phyloP scores from a whole-genome alignment of 345 rosid species.

The Citrus maxima region DNA sequence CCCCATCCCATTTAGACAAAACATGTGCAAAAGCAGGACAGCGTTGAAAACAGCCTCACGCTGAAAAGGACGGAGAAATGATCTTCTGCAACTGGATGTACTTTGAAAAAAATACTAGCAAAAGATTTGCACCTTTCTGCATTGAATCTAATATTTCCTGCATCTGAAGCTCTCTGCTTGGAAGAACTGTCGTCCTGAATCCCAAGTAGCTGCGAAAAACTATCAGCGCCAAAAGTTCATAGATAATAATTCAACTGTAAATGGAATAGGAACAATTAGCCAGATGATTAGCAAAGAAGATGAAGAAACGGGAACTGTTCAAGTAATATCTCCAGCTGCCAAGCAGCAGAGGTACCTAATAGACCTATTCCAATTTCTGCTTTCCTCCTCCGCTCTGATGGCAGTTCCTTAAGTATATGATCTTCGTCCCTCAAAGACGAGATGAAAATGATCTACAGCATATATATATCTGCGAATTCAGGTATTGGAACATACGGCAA shows the following conservation, averaged over 20 bases:
- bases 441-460: slow-evolving; percentile 49
- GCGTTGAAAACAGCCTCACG: not conserved
- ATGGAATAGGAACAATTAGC: not conserved
- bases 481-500: not conserved
- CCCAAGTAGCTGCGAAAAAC: slow-evolving; percentile 32
- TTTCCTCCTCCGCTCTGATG: slow-evolving; percentile 27
- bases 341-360: not conserved
- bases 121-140: not conserved
- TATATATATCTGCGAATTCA: slow-evolving; percentile 42
- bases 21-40: not conserved
- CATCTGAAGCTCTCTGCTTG: slow-evolving; percentile 26
- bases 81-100: not conserved
- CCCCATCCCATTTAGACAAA: not conserved
- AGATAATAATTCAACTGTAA: not conserved
- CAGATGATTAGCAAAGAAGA: not conserved
- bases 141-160: not conserved
- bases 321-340: slow-evolving; percentile 16
- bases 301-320: not conserved
- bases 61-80: not conserved
- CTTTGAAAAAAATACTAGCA: not conserved
- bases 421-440: slow-evolving; percentile 45
- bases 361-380: not conserved
- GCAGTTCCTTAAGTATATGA: slow-evolving; percentile 41
- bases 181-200: slow-evolving; percentile 39
- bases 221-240: not conserved